Base-by-base conservation (phyloP, 108 stramenopile genomes). In the Nitzschia palea region DNA sequence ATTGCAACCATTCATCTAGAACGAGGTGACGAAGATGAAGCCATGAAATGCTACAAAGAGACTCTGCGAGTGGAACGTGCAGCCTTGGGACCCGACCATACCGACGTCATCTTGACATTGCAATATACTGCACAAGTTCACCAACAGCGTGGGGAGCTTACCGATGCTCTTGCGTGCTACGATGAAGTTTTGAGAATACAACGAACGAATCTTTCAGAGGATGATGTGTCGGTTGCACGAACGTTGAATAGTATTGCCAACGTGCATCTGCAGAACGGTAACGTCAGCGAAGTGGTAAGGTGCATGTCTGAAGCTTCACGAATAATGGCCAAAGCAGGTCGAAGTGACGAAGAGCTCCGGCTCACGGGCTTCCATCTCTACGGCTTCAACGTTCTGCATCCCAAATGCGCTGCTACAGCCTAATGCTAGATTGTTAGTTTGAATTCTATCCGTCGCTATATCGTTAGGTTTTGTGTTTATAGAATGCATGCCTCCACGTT, bases 171-270 rank as follows among this genome's bases (percentile, higher is more conserved):
- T 30, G 22, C 26, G 20, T 73, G 51, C 71, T 81, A 58, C 54
- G 43, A 67, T 15, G 78, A 73, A 34, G 76, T 77, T 4, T 37
- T 83, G 17, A 22, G 62, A 6, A 71, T 83, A 18, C 71, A 83
- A 44, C 20, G 23, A 36, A 50, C 15, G 12, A 57, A 71, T 47
- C 30, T 51, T 28, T 1, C n/a, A 20, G 60, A 44, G 32, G 69
- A 23, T 56, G 61, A 76, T 28, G 25, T 25, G 22, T 65, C 52
- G 42, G 57, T 58, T 58, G 83, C 80, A 1, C 65, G 73, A 4
- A 76, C 81, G 2, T 50, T 88, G 40, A 83, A 78, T 44, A 68
- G 74, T 33, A 85, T 85, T 57, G 86, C 83, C 33, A 84, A 85
- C 63, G 70, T 88, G 53, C 68, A 88, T 47, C 58, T 80, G 47